Evolutionary conservation across 768 basidiomycete species (phyloP).

Genomic region (Exidia glandulosa): DNA sequence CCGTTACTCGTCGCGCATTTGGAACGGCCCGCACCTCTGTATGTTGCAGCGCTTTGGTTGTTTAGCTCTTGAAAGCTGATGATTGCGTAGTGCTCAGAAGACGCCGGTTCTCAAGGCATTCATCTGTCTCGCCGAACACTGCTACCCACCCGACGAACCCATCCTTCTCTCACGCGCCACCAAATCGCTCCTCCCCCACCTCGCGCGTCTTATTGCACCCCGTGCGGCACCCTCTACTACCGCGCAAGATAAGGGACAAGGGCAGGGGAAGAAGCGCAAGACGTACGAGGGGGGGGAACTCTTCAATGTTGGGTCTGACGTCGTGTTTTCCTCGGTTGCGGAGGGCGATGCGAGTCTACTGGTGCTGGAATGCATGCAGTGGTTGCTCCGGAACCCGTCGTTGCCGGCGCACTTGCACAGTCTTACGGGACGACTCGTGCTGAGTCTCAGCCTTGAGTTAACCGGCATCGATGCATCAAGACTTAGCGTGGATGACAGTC

Average conservation of each 20-base stretch:
- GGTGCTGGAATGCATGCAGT: constrained; percentile 44
- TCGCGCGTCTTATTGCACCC: constrained; percentile 37
- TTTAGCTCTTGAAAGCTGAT: constrained; percentile 2
- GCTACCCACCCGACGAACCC: constrained; percentile 36
- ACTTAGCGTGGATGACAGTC: constrained; percentile 39
- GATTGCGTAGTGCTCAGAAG: not conserved
- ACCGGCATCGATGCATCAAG: constrained; percentile 44
- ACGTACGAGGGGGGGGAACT: constrained; percentile 69
- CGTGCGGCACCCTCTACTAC: constrained; percentile 23
- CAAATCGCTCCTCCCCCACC: constrained; percentile 37
- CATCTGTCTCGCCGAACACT: constrained; percentile 30
- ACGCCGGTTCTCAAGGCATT: constrained; percentile 21
- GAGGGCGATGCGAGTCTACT: constrained; percentile 43
- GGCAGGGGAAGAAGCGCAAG: constrained; percentile 52
- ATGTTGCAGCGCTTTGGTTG: constrained; percentile 27
- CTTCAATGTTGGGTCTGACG: constrained; percentile 38
- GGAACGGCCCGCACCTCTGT: constrained; percentile 35
- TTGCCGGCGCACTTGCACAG: constrained; percentile 46
- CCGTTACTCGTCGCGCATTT: constrained; percentile 46
- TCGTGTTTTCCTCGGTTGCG: constrained; percentile 36
- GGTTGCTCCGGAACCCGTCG: constrained; percentile 37
- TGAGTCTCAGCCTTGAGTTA: constrained; percentile 47
- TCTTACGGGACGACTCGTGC: constrained; percentile 42
- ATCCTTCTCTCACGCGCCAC: constrained; percentile 39
- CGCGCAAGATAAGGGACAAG: constrained; percentile 3